Evolutionary conservation across 1,139 yeast genomes (phyloP).

Genomic region (Yamadazyma songkhlaensis): DNA sequence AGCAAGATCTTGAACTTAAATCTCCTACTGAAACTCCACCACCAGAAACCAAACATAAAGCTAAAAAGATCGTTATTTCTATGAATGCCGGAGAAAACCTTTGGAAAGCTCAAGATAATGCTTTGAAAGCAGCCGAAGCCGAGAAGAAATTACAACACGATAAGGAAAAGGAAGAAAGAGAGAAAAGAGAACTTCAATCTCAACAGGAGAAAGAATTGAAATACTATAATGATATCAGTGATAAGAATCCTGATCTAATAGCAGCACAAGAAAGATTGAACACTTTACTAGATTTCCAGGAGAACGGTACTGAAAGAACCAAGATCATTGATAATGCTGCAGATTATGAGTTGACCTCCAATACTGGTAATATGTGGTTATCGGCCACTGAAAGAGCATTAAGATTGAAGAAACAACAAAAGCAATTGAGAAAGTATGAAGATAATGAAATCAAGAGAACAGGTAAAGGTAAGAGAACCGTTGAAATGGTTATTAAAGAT

Average conservation of each 20-base stretch:
- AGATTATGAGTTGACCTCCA: slow-evolving; percentile 67
- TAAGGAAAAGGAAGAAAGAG: slow-evolving; percentile 21
- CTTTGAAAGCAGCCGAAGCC: slow-evolving; percentile 52
- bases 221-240: slow-evolving; percentile 29
- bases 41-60: slow-evolving; percentile 17
- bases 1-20: slow-evolving; percentile 13
- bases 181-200: slow-evolving; percentile 24
- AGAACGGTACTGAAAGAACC: slow-evolving; percentile 84
- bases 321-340: slow-evolving; percentile 91
- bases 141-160: slow-evolving; percentile 24
- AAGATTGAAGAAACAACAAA: slow-evolving; percentile 76
- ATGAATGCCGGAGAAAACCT: slow-evolving; percentile 61
- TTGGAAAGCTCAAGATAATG: slow-evolving; percentile 65
- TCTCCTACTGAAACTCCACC: slow-evolving; percentile 6
- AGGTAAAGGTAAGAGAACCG: slow-evolving; percentile 72
- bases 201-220: slow-evolving; percentile 36
- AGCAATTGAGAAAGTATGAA: slow-evolving; percentile 61
- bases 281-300: slow-evolving; percentile 75
- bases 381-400: slow-evolving; percentile 86
- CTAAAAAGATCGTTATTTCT: slow-evolving; percentile 46
- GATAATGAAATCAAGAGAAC: slow-evolving; percentile 53
- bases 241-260: slow-evolving; percentile 50
- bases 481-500: slow-evolving; percentile 75
- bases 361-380: slow-evolving; percentile 71
- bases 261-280: slow-evolving; percentile 74